Conservation (phyloP, 129 eudicot genomes). For the Artemisia argyi region DNA sequence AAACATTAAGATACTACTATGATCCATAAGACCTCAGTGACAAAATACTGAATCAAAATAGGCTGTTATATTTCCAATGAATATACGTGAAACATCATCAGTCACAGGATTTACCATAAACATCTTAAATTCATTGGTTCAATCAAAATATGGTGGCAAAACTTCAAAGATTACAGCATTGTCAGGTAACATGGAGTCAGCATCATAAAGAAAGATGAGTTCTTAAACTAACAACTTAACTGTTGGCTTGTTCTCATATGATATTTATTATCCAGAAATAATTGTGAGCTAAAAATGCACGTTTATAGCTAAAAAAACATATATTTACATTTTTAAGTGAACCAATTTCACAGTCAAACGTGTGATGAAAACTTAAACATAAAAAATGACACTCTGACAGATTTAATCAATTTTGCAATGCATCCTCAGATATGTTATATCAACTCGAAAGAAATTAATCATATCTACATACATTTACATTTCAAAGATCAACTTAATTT, state of each 20-base stretch:
- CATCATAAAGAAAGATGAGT: background rate
- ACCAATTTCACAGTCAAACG: background rate
- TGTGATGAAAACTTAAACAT: background rate
- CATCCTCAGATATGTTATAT: constrained; percentile 20
- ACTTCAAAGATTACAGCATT: background rate
- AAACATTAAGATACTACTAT: background rate
- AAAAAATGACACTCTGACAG: background rate
- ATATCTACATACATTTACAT: background rate
- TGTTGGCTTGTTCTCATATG: background rate
- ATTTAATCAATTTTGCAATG: background rate
- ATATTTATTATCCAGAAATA: too few species aligned
- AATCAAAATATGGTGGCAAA: background rate
- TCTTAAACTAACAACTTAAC: constrained; percentile 1
- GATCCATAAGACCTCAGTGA: background rate
- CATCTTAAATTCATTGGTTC: background rate
- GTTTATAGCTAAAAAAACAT: constrained; percentile 6
- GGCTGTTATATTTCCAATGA: background rate
- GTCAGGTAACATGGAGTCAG: background rate
- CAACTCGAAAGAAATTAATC: too few species aligned
- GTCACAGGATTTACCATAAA: background rate
- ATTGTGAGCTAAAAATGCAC: background rate
- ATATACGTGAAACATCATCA: background rate
- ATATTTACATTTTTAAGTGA: background rate
- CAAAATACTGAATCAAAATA: background rate
- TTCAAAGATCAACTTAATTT: background rate